phyloP scores from a whole-genome alignment of 2,329 filamentous ascomycete species.

The Lachnellula hyalina region DNA sequence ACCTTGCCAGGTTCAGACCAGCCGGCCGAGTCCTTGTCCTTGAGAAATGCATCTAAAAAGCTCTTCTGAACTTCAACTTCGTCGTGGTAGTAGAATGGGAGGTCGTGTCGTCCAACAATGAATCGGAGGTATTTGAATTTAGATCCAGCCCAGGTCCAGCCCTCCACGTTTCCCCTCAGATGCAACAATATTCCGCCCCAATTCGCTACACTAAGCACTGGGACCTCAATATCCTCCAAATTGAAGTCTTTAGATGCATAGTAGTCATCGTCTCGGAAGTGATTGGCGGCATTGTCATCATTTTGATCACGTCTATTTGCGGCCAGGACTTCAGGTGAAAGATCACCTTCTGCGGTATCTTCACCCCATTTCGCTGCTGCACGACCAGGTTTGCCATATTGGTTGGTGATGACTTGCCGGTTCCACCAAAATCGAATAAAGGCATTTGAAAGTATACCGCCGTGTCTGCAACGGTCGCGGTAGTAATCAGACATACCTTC shows the following conservation, averaged over 20 bases:
- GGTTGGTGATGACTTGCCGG: conserved; percentile 59
- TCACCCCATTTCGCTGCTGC: conserved; percentile 30
- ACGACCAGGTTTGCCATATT: conserved; percentile 56
- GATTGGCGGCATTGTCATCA: conserved; percentile 42
- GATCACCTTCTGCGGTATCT: conserved; percentile 52
- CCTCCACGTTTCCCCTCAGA: conserved; percentile 63
- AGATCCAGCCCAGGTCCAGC: conserved; percentile 58
- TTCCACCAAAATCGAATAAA: conserved; percentile 65
- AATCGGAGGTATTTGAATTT: conserved; percentile 64
- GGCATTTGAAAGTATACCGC: conserved; percentile 53
- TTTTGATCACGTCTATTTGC: conserved; percentile 37
- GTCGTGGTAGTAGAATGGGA: conserved; percentile 67
- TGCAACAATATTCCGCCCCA: conserved; percentile 68
- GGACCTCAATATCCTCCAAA: conserved; percentile 61
- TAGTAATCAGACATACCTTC: conserved; percentile 53
- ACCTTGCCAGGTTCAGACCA: conserved; percentile 55
- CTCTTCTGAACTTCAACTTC: conserved; percentile 62
- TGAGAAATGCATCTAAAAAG: conserved; percentile 68
- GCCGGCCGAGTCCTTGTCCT: conserved; percentile 57
- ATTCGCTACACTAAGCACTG: conserved; percentile 61
- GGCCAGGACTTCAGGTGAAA: conserved; percentile 41
- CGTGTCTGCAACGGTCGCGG: conserved; percentile 53
- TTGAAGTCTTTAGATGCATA: conserved; percentile 44
- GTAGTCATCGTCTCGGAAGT: conserved; percentile 47
- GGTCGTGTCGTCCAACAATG: conserved; percentile 64